phyloP scores from a whole-genome alignment of 441 rosid genomes.

The Theobroma grandiflorum region DNA sequence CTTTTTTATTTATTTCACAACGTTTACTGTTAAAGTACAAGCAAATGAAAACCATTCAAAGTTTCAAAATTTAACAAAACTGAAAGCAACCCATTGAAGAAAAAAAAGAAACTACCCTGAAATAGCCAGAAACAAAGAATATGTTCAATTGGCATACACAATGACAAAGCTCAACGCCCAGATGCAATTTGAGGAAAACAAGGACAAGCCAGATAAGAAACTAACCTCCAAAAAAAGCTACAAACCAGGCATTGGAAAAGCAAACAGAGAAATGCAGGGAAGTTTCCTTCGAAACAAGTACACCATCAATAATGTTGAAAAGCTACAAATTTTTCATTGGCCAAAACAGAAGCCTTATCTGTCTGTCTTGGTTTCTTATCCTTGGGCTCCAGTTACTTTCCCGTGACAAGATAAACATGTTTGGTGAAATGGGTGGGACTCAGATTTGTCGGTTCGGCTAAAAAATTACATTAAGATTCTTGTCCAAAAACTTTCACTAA shows the following conservation, averaged over 20 bases:
- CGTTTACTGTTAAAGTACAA: not conserved
- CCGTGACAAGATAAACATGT: slow-evolving; percentile 22
- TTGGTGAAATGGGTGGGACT: slow-evolving; percentile 25
- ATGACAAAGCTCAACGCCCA: not conserved
- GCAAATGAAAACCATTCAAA: slow-evolving; percentile 4
- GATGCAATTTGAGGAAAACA: slow-evolving; percentile 24
- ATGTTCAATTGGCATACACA: not conserved
- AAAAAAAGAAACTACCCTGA: not conserved
- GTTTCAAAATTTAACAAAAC: slow-evolving; percentile 13
- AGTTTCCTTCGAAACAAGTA: slow-evolving; percentile 23
- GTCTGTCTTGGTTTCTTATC: slow-evolving; percentile 11
- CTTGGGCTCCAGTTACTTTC: slow-evolving; percentile 15
- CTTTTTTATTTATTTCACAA: not conserved
- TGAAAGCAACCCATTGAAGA: not conserved
- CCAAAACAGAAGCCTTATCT: not conserved
- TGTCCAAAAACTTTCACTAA: not conserved
- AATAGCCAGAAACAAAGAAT: not conserved
- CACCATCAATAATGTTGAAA: not conserved
- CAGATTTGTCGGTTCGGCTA: slow-evolving; percentile 28
- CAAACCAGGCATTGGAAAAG: slow-evolving; percentile 17
- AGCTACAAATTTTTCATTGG: not conserved
- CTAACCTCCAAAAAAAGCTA: slow-evolving; percentile 25
- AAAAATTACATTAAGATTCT: slow-evolving; percentile 19
- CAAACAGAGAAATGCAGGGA: slow-evolving; percentile 28
- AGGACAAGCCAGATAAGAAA: slow-evolving; percentile 35